Percentiles rank a stretch among this genome's conserved stretches.
Conservation (phyloP, 2,329 filamentous ascomycete species). For the Trichoderma koningii region DNA sequence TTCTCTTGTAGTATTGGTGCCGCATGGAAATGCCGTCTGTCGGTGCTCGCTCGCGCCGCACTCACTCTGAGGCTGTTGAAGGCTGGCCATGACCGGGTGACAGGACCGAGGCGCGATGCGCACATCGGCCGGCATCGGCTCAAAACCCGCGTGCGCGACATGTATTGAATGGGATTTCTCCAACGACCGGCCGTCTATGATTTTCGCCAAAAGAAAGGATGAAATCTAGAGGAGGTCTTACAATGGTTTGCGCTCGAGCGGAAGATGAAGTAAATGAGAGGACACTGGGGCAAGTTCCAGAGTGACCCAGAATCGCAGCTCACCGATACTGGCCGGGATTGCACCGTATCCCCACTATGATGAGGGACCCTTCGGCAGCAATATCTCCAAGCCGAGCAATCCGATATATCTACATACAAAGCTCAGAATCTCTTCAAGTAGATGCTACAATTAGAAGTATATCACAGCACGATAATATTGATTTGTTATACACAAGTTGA, state of each 20-base stretch:
- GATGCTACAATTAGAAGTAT: too few relatives aligned
- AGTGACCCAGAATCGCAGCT: constrained; percentile 7
- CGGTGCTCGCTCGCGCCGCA: not conserved
- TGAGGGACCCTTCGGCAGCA: too few relatives aligned
- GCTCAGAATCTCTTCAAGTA: too few relatives aligned
- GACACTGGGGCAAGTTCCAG: not conserved
- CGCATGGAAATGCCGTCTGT: constrained; percentile 4
- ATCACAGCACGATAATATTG: too few relatives aligned
- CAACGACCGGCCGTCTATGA: too few relatives aligned
- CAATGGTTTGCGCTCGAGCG: not conserved
- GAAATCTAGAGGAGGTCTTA: not conserved
- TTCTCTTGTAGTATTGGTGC: not conserved
- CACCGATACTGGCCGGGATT: constrained; percentile 14
- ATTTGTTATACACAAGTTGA: constrained; percentile 25
- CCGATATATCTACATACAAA: too few relatives aligned
- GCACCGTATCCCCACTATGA: constrained; percentile 21
- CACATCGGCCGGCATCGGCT: constrained; percentile 17
- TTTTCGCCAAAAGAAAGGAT: not conserved
- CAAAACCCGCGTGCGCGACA: constrained; percentile 18
- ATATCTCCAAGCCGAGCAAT: not conserved
- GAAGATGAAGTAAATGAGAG: not conserved
- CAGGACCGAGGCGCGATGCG: constrained; percentile 3
- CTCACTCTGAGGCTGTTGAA: not conserved
- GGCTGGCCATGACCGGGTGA: not conserved
- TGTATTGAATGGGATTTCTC: not conserved